phyloP scores from a whole-genome alignment of 140 eudicot genomes.

The Flaveria floridana region DNA sequence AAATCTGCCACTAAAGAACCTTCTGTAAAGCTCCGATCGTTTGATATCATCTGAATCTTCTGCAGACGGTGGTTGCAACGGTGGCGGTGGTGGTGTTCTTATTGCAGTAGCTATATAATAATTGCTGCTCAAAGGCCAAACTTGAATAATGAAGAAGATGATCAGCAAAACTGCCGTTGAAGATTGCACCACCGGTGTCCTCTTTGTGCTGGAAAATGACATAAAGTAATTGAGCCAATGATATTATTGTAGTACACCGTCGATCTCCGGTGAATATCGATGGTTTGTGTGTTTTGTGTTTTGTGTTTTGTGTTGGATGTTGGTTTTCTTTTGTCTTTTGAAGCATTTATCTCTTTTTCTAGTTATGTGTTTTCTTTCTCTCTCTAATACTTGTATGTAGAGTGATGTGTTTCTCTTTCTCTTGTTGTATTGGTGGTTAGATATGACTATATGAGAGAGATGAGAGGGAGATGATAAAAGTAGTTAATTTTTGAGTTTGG shows the following conservation, averaged over 20 bases:
- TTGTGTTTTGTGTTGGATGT: neutral
- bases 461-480: no score
- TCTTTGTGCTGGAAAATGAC: conserved; percentile 54
- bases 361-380: neutral
- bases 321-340: neutral
- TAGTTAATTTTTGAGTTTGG: no score
- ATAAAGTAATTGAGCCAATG: conserved; percentile 35
- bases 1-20: conserved; percentile 46
- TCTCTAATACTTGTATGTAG: neutral
- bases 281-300: neutral
- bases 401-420: conserved; percentile 19
- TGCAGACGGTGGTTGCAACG: conserved; percentile 15
- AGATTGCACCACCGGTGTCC: conserved; percentile 35
- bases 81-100: conserved; percentile 35
- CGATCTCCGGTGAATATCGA: conserved; percentile 17
- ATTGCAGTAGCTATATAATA: conserved; percentile 47
- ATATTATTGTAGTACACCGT: no score
- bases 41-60: conserved; percentile 31
- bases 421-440: conserved; percentile 29
- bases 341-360: neutral
- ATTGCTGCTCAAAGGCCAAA: conserved; percentile 32
- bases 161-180: conserved; percentile 37
- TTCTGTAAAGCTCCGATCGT: conserved; percentile 42
- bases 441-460: conserved; percentile 4
- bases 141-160: conserved; percentile 45